Percentiles rank a stretch among this genome's conserved stretches.
These are phyloP conservation scores for Lentinula boryana DNA, from an alignment of 768 basidiomycete species.

Conservation along the genomic window DNA sequence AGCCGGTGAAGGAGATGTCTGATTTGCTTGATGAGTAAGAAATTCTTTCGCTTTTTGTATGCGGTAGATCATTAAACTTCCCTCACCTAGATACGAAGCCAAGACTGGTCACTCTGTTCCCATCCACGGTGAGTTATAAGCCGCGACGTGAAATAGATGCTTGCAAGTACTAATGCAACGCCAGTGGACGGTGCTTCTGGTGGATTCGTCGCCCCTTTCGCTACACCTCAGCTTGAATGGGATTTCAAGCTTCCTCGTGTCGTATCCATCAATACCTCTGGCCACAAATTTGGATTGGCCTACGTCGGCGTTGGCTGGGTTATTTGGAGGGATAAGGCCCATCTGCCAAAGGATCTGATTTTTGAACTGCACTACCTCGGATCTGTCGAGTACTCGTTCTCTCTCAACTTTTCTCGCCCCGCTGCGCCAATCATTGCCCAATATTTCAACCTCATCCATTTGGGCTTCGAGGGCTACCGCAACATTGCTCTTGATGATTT, in stretches of 20 bases:
- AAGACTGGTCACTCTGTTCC: slow-evolving; percentile 55
- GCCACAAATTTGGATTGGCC: slow-evolving; percentile 57
- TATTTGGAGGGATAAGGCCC: slow-evolving; percentile 57
- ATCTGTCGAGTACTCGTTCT: slow-evolving; percentile 65
- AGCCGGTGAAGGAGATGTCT: slow-evolving; percentile 82
- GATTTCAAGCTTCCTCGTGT: slow-evolving; percentile 61
- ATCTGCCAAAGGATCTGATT: slow-evolving; percentile 65
- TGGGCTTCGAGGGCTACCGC: slow-evolving; percentile 55
- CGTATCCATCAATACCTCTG: slow-evolving; percentile 53
- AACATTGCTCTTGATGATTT: slow-evolving; percentile 42
- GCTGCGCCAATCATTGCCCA: slow-evolving; percentile 60
- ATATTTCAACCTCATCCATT: slow-evolving; percentile 58
- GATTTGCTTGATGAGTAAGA: slow-evolving; percentile 54
- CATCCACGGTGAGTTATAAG: slow-evolving; percentile 58
- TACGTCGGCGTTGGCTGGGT: slow-evolving; percentile 53
- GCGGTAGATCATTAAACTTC: neutral
- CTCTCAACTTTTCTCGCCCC: slow-evolving; percentile 56
- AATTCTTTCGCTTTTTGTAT: neutral
- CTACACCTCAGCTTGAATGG: slow-evolving; percentile 50
- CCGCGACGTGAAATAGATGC: slow-evolving; percentile 31
- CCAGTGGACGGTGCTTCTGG: slow-evolving; percentile 60
- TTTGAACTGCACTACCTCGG: slow-evolving; percentile 61
- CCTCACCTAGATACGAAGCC: slow-evolving; percentile 28
- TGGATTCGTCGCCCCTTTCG: slow-evolving; percentile 65
- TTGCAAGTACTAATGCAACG: slow-evolving; percentile 27